Evolutionary conservation across 257 asterid genomes (phyloP), one percentile per base, ranked within the genome.

Genomic region (Cynanchum wilfordii): DNA sequence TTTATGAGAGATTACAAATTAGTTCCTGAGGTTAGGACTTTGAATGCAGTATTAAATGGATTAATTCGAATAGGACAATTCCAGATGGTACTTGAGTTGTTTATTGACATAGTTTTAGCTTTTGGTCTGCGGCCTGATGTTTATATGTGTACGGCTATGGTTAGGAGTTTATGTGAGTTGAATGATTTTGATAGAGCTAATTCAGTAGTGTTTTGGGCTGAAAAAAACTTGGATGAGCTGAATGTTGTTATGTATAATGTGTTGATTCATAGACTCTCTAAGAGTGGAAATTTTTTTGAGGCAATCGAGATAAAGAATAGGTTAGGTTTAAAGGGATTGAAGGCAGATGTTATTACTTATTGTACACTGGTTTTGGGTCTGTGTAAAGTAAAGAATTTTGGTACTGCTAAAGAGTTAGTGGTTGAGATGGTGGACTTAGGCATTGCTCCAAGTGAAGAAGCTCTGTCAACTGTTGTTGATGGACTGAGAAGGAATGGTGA

Each of bases 211-310:
- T 36, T 66, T 56, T 76, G 76, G 84, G 83, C 82, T 16, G 97
- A 89, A 82, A 72, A 66, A 62, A 82, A 76, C 38, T 80, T 67
- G 30, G 78, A 76, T 77, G 78, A 77, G 74, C 57, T 87, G 84
- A 90, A 82, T 75, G 85, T 91, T 30, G 92, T 89, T 47, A 68
- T 87, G 71, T 91, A 90, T 79, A 94, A 91, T 73, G 88, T 88
- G 73, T 79, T 94, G 86, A 94, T 94, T 83, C 89, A 91, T 74
- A 95, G 97, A 60, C 78, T 94, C n/a, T 94, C 95, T 70, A 94
- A 85, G 82, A 76, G 84, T 62, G 90, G 90, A 65, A 84, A 87
- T 73, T 87, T 76, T 10, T 76, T 66, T 71, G 96, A 90, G 75
- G 99, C 97, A 4, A 69, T 88, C 51, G 95, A 89, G 75, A 79